phyloP scores from a whole-genome alignment of 331 rosid genomes.

The Saraca asoca region DNA sequence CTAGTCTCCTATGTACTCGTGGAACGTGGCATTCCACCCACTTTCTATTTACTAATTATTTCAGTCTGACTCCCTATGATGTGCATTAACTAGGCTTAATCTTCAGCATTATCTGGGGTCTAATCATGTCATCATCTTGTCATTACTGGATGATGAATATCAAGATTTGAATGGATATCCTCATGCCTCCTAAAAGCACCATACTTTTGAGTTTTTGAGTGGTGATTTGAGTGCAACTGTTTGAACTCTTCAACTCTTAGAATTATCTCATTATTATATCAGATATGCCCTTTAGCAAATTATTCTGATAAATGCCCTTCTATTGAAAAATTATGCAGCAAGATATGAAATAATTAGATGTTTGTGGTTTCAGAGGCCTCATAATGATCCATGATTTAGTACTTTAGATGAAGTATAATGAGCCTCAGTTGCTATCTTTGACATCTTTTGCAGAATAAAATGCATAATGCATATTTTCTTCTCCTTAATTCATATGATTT shows the following conservation, averaged over 20 bases:
- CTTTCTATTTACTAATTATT: slow-evolving; percentile 28
- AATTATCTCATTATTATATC: too few species aligned
- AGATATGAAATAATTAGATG: slow-evolving; percentile 15
- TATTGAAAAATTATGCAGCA: slow-evolving; percentile 14
- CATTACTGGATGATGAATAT: slow-evolving; percentile 36
- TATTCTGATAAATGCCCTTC: slow-evolving; percentile 13
- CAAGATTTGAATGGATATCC: slow-evolving; percentile 20
- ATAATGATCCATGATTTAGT: slow-evolving; percentile 19
- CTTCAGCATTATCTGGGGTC: slow-evolving; percentile 28
- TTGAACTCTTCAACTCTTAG: slow-evolving; percentile 10
- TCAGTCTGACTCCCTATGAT: slow-evolving; percentile 24
- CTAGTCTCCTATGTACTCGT: slow-evolving; percentile 34
- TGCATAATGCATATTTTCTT: slow-evolving; percentile 23
- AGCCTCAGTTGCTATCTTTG: slow-evolving; percentile 20
- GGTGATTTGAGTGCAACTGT: slow-evolving; percentile 17
- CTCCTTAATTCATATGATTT: slow-evolving; percentile 39
- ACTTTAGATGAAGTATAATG: slow-evolving; percentile 7
- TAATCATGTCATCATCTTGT: slow-evolving; percentile 22
- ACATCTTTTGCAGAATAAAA: not conserved
- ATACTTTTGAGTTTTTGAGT: slow-evolving; percentile 27
- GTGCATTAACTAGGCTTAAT: slow-evolving; percentile 37
- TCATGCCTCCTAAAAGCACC: slow-evolving; percentile 33
- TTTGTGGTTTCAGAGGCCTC: slow-evolving; percentile 24
- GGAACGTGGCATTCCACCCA: slow-evolving; percentile 41
- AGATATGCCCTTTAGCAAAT: slow-evolving; percentile 7